Evolutionary conservation across 768 basidiomycete genomes (phyloP).

Genomic region (Exsudoporus frostii): DNA sequence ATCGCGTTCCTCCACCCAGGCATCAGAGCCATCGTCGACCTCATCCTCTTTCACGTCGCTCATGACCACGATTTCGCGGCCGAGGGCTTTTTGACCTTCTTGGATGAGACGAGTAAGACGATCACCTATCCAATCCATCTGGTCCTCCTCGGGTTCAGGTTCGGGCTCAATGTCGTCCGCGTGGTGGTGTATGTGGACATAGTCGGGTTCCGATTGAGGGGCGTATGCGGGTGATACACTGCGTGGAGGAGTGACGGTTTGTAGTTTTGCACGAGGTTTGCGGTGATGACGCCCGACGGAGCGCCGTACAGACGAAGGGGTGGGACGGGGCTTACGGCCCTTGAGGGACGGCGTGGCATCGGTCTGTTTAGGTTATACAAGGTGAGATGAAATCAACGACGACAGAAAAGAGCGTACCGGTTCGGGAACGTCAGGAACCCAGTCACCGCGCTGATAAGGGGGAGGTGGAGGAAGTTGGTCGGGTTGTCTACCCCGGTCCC

Average conservation of each 20-base stretch:
- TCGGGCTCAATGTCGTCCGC: slow-evolving; percentile 37
- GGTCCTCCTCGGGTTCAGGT: slow-evolving; percentile 36
- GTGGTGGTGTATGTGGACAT: slow-evolving; percentile 26
- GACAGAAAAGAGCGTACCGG: slow-evolving; percentile 23
- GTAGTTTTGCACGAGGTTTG: slow-evolving; percentile 28
- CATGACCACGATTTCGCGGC: slow-evolving; percentile 75
- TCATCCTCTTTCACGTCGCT: slow-evolving; percentile 72
- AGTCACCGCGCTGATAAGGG: slow-evolving; percentile 61
- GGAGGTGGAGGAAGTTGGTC: slow-evolving; percentile 52
- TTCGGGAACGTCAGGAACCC: slow-evolving; percentile 43
- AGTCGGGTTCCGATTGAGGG: slow-evolving; percentile 44
- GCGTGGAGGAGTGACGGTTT: slow-evolving; percentile 26
- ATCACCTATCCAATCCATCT: slow-evolving; percentile 86
- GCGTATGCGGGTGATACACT: slow-evolving; percentile 27
- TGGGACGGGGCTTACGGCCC: slow-evolving; percentile 36
- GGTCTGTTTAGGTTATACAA: slow-evolving; percentile 27
- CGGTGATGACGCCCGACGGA: slow-evolving; percentile 35
- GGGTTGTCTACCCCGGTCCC: slow-evolving; percentile 64
- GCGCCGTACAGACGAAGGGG: slow-evolving; percentile 32
- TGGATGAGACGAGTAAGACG: slow-evolving; percentile 67
- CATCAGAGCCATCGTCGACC: slow-evolving; percentile 70
- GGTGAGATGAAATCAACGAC: slow-evolving; percentile 11
- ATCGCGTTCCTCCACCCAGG: slow-evolving; percentile 68
- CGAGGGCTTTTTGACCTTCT: slow-evolving; percentile 75
- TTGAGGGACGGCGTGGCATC: slow-evolving; percentile 39